Evolutionary conservation across 768 basidiomycete species (phyloP).

Genomic region (Antrodiella citrinella): DNA sequence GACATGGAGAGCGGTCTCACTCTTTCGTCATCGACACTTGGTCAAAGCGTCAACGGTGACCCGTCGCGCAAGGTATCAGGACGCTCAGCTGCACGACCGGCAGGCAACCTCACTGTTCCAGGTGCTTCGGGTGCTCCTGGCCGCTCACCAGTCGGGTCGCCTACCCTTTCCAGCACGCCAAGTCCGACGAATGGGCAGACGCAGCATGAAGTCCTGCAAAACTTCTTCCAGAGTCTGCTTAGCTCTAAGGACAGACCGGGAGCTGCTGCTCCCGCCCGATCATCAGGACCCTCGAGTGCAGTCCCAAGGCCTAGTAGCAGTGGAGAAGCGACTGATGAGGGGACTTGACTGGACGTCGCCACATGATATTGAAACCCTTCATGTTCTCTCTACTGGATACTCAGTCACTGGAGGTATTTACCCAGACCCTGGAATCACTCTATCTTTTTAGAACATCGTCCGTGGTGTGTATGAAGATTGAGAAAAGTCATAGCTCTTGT

Average conservation of each 20-base stretch:
- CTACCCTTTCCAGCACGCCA: conserved; percentile 26
- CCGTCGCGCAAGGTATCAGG: conserved; percentile 22
- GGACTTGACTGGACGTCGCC: not conserved
- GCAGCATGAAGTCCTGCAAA: conserved; percentile 78
- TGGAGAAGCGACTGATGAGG: not conserved
- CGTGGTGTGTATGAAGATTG: too few species aligned
- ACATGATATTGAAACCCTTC: too few species aligned
- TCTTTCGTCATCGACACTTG: conserved; percentile 22
- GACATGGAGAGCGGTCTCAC: conserved; percentile 73
- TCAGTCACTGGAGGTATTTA: too few species aligned
- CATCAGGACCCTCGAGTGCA: conserved; percentile 15
- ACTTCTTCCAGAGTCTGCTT: conserved; percentile 80
- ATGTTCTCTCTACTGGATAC: too few species aligned
- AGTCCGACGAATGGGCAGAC: conserved; percentile 48
- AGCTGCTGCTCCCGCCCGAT: conserved; percentile 17
- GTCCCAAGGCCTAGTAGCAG: not conserved
- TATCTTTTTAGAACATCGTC: too few species aligned
- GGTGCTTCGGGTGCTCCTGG: conserved; percentile 8
- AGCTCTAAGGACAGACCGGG: conserved; percentile 55
- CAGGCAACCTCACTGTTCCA: conserved; percentile 15
- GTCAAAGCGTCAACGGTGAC: conserved; percentile 25
- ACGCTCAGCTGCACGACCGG: conserved; percentile 11
- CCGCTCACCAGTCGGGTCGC: conserved; percentile 21
- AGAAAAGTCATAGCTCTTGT: too few species aligned
- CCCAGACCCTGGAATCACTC: too few species aligned